Evolutionary conservation across 805 yeast genomes (phyloP).

Genomic region (Cyberlindnera euphorbiae): DNA sequence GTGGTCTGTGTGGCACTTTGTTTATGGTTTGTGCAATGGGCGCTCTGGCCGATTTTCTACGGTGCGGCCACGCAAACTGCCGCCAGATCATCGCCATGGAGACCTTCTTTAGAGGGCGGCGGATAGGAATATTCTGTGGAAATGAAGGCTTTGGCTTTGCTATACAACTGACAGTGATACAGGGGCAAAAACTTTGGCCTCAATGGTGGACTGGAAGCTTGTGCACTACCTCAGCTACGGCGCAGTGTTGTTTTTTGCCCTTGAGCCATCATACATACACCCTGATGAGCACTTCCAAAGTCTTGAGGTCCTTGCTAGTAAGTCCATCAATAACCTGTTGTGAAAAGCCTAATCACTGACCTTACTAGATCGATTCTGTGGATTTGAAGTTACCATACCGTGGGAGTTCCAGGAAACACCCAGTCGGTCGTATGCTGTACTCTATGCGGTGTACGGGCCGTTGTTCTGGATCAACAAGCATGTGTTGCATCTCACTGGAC

Average conservation of each 20-base stretch:
- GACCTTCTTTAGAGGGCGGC: no score
- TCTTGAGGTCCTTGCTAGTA: conserved; percentile 62
- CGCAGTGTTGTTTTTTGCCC: conserved; percentile 45
- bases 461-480: conserved; percentile 36
- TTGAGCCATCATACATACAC: conserved; percentile 82
- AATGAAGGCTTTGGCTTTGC: no score
- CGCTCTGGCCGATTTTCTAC: no score
- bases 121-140: no score
- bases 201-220: conserved; percentile 15
- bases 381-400: conserved; percentile 47
- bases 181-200: no score
- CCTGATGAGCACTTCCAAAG: conserved; percentile 97
- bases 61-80: no score
- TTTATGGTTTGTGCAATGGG: no score
- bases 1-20: no score
- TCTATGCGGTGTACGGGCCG: conserved; percentile 70
- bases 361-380: conserved; percentile 28
- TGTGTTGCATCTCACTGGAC: conserved; percentile 37
- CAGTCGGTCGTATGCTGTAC: conserved; percentile 67
- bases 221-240: conserved; percentile 23
- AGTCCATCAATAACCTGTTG: conserved; percentile 7
- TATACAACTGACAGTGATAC: no score
- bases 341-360: conserved; percentile 3
- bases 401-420: conserved; percentile 77
- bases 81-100: no score